Evolutionary conservation across 1,284 basidiomycete species (phyloP).

Genomic region (Malassezia furfur): DNA sequence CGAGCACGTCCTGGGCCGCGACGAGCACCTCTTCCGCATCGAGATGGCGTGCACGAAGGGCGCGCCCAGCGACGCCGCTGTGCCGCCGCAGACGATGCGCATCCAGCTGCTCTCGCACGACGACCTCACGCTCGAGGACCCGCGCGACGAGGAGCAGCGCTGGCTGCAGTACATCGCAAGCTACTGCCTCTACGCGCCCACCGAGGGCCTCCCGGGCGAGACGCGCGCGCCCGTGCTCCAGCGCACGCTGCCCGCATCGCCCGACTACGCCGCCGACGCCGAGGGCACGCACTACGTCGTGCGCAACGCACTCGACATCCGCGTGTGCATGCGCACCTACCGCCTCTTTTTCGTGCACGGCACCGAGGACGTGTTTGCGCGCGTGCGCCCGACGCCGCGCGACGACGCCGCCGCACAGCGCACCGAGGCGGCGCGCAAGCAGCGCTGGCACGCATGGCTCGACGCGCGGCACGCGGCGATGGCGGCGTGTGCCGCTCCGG

Average conservation of each 20-base stretch:
- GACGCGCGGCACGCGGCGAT: conserved; percentile 27
- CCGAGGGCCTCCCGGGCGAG: conserved; percentile 39
- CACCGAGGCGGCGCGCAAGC: conserved; percentile 13
- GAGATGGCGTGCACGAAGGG: conserved; percentile 50
- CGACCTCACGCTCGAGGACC: conserved; percentile 75
- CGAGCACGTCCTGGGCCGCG: conserved; percentile 70
- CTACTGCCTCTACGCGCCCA: conserved; percentile 54
- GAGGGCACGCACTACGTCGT: conserved; percentile 28
- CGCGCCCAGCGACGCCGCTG: background rate
- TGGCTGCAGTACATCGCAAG: conserved; percentile 86
- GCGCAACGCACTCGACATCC: conserved; percentile 56
- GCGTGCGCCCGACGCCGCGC: conserved; percentile 22
- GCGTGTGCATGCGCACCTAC: conserved; percentile 50
- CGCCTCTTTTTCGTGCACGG: conserved; percentile 49
- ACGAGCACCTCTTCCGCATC: conserved; percentile 83
- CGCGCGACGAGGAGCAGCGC: conserved; percentile 66
- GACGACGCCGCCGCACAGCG: conserved; percentile 17
- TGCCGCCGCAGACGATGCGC: conserved; percentile 60
- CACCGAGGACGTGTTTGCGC: conserved; percentile 49
- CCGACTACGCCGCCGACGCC: conserved; percentile 1
- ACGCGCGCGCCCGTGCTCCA: conserved; percentile 40
- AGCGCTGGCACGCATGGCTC: conserved; percentile 33
- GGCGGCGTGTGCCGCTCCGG: conserved; percentile 7
- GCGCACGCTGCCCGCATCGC: conserved; percentile 20
- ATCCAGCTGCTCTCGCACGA: conserved; percentile 82